phyloP scores from a whole-genome alignment of 176 grass and related monocot species.

The Tillandsia leiboldiana region DNA sequence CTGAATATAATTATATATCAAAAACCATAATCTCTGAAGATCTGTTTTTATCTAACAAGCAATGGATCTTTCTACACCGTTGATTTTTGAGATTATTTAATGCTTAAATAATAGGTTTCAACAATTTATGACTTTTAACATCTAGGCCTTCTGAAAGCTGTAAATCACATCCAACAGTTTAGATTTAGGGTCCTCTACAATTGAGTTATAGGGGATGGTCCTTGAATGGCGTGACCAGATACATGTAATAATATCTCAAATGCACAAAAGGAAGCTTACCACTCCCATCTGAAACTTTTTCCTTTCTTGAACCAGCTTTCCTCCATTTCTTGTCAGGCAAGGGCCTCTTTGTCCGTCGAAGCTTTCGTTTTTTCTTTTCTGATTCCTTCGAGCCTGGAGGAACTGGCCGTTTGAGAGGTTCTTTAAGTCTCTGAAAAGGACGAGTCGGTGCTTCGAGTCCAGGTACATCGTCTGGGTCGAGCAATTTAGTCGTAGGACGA shows the following conservation, averaged over 20 bases:
- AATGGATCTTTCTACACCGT: no score
- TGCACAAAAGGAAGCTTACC: constrained; percentile 3
- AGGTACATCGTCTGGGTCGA: constrained; percentile 58
- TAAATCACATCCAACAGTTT: no score
- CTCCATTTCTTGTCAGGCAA: constrained; percentile 84
- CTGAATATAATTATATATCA: neutral
- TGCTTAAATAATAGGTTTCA: no score
- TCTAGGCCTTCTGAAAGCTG: no score
- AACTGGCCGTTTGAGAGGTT: constrained; percentile 38
- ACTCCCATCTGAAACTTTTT: neutral
- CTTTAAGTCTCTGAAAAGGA: constrained; percentile 73
- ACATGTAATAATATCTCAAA: no score
- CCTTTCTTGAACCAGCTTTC: constrained; percentile 36
- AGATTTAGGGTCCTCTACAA: no score
- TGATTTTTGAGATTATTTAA: no score
- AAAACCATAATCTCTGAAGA: neutral
- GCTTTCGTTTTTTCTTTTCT: constrained; percentile 40
- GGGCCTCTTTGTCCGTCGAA: constrained; percentile 44
- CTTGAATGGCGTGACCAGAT: no score
- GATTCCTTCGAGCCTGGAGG: constrained; percentile 35
- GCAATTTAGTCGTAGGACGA: constrained; percentile 71
- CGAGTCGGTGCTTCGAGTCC: constrained; percentile 63
- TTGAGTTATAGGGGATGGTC: no score
- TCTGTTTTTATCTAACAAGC: no score
- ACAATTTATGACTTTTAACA: no score